These are phyloP conservation scores for Aspergillus transmontanensis DNA, from an alignment of 2,329 filamentous ascomycete species.

Conservation along the genomic window DNA sequence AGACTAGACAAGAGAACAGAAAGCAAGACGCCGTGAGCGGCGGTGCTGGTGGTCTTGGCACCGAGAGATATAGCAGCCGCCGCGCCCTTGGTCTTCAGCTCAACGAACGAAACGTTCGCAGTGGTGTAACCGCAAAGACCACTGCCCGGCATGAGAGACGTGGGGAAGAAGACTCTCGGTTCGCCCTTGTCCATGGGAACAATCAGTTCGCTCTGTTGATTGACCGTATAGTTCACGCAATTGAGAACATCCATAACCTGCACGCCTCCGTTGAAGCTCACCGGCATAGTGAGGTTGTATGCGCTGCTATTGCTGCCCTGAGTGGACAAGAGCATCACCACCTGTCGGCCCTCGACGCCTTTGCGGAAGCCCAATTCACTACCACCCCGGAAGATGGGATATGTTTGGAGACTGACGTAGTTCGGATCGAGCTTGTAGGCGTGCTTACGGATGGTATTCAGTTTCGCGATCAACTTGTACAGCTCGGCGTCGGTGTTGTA, in stretches of 20 bases:
- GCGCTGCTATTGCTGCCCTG: slow-evolving; percentile 31
- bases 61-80: not conserved
- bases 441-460: slow-evolving; percentile 47
- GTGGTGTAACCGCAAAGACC: slow-evolving; percentile 25
- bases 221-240: slow-evolving; percentile 28
- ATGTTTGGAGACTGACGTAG: slow-evolving; percentile 42
- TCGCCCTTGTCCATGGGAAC: slow-evolving; percentile 30
- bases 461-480: slow-evolving; percentile 30
- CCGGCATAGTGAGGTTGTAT: slow-evolving; percentile 32
- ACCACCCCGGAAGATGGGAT: slow-evolving; percentile 42
- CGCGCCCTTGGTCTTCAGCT: slow-evolving; percentile 1
- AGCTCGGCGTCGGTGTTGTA: slow-evolving; percentile 44
- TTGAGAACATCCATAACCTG: slow-evolving; percentile 26
- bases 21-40: not conserved
- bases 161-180: slow-evolving; percentile 31
- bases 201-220: slow-evolving; percentile 19
- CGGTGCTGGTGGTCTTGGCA: not conserved
- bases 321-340: slow-evolving; percentile 48
- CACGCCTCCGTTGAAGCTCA: slow-evolving; percentile 24
- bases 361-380: slow-evolving; percentile 48
- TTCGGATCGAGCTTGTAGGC: slow-evolving; percentile 34
- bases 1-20: not conserved
- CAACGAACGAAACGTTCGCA: slow-evolving; percentile 2
- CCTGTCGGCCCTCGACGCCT: slow-evolving; percentile 40
- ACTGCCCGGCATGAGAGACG: slow-evolving; percentile 26